Percentiles rank a stretch among this genome's conserved stretches.
These are phyloP conservation scores for Trypanosoma rangeli DNA, from an alignment of 208 protist genomes.

Conservation along the genomic window DNA sequence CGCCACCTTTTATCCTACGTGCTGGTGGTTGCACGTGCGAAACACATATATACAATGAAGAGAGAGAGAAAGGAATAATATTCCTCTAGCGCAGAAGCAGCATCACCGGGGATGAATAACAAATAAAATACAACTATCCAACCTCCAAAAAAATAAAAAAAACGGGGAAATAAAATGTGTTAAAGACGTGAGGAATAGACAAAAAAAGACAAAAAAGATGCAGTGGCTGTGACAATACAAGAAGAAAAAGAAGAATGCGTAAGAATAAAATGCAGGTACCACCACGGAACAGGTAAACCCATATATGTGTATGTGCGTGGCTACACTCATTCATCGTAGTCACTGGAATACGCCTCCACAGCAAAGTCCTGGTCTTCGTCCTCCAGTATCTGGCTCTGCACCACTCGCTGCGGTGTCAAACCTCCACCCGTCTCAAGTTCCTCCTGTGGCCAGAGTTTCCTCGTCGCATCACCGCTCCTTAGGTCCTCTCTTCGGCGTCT, in stretches of 20 bases:
- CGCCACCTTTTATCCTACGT: neutral
- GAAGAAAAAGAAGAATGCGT: slow-evolving; percentile 5
- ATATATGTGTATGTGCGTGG: slow-evolving; percentile 5
- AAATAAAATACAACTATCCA: no score
- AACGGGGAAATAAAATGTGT: no score
- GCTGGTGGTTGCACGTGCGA: neutral
- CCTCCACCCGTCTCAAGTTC: slow-evolving; percentile 21
- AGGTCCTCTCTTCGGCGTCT: slow-evolving; percentile 24
- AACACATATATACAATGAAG: neutral
- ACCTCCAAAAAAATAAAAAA: no score
- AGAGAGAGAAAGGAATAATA: neutral
- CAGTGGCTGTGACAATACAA: neutral
- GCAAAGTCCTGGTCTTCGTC: slow-evolving; percentile 35
- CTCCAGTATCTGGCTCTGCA: slow-evolving; percentile 27
- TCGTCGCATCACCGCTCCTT: slow-evolving; percentile 14
- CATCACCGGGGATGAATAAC: no score
- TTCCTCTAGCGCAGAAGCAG: no score
- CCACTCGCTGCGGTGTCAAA: slow-evolving; percentile 16
- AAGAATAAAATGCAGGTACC: neutral
- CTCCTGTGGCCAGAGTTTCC: slow-evolving; percentile 16
- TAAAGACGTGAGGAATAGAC: no score
- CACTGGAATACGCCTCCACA: slow-evolving; percentile 18
- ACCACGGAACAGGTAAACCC: neutral
- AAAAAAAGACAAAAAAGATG: neutral
- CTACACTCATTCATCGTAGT: slow-evolving; percentile 14